phyloP scores from a whole-genome alignment of 1,284 basidiomycete species.

The Exsudoporus floridanus region DNA sequence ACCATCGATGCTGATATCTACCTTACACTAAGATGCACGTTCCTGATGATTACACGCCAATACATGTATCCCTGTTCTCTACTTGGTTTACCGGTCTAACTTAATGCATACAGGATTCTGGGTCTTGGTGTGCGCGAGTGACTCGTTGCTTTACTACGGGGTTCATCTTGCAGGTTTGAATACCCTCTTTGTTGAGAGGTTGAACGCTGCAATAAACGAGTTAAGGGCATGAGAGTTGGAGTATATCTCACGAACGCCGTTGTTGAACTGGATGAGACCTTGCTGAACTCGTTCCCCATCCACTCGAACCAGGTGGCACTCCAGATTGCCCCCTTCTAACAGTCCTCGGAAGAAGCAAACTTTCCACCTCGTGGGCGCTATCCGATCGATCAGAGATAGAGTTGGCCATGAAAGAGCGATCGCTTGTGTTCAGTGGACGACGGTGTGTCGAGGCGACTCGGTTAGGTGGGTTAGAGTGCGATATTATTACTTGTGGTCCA shows the following conservation, averaged over 20 bases:
- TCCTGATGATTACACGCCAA: conserved; percentile 4
- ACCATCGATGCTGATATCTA: conserved; percentile 17
- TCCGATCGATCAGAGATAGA: conserved; percentile 62
- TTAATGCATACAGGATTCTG: conserved; percentile 18
- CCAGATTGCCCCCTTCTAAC: conserved; percentile 16
- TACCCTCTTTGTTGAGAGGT: conserved; percentile 25
- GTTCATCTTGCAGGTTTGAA: conserved; percentile 33
- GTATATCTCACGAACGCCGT: conserved; percentile 27
- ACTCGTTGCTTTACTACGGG: background rate
- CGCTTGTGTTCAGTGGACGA: conserved; percentile 30
- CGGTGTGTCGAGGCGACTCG: conserved; percentile 24
- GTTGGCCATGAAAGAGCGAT: conserved; percentile 42
- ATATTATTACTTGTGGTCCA: conserved; percentile 16
- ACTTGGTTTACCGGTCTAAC: conserved; percentile 20
- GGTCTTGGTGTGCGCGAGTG: background rate
- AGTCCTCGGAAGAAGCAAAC: conserved; percentile 44
- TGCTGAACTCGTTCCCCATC: conserved; percentile 27
- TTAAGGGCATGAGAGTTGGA: background rate
- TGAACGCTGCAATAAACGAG: conserved; percentile 25
- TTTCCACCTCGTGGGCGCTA: conserved; percentile 68
- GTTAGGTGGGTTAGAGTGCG: conserved; percentile 15
- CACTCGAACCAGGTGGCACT: conserved; percentile 19
- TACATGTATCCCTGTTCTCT: conserved; percentile 22
- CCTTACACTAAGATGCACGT: conserved; percentile 5
- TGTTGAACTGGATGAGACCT: conserved; percentile 26